These are phyloP conservation scores for Coemansia sp. DNA, from an alignment of 192 early-diverging fungal species.

Conservation along the genomic window DNA sequence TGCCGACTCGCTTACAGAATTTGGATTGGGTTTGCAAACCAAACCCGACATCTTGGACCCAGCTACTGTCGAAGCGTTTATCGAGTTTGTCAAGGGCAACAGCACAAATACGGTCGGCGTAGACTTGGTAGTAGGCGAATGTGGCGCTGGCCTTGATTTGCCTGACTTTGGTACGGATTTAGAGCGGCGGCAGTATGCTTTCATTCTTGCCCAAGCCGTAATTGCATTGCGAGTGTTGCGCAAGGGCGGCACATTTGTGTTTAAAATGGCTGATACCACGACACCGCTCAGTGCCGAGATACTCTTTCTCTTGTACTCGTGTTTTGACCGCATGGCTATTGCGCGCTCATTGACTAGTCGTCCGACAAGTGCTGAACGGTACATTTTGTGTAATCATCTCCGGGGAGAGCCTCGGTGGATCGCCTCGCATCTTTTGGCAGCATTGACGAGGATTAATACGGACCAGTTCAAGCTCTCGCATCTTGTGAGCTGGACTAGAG, in stretches of 20 bases:
- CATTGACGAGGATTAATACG: constrained; percentile 26
- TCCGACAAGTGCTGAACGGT: constrained; percentile 32
- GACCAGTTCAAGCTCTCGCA: constrained; percentile 35
- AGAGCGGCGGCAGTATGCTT: constrained; percentile 33
- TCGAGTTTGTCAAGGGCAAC: constrained; percentile 14
- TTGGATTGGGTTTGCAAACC: background rate
- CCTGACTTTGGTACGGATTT: constrained; percentile 9
- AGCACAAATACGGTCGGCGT: constrained; percentile 6
- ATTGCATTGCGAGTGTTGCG: constrained; percentile 31
- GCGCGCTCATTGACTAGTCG: constrained; percentile 26
- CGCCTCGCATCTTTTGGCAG: constrained; percentile 21
- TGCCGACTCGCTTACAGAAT: background rate
- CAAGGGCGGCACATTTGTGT: constrained; percentile 37
- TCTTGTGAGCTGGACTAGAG: constrained; percentile 41
- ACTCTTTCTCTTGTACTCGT: constrained; percentile 31
- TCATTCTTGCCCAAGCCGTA: constrained; percentile 30
- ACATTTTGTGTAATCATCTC: constrained; percentile 33
- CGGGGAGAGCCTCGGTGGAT: constrained; percentile 19
- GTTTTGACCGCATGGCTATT: constrained; percentile 42
- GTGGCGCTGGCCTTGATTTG: background rate
- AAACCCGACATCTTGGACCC: constrained; percentile 18
- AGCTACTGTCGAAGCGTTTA: constrained; percentile 27
- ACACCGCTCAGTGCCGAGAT: constrained; percentile 45
- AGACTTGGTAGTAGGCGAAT: constrained; percentile 41
- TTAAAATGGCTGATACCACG: constrained; percentile 27